Evolutionary conservation across 176 grass and related monocot genomes (phyloP).

Genomic region (Oryza glumipatula): DNA sequence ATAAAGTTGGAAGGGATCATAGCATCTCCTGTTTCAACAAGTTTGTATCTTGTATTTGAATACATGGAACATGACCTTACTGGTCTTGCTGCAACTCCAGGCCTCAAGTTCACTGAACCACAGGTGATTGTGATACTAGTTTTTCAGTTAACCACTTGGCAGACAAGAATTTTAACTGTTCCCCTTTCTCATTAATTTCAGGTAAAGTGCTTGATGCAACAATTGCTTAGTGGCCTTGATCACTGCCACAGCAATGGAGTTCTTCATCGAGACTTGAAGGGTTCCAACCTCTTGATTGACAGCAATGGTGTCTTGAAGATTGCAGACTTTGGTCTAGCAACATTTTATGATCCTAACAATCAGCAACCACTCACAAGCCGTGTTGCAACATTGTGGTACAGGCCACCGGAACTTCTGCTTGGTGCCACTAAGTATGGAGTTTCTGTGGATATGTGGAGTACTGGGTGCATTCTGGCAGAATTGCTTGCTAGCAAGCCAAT

Average conservation of each 20-base stretch:
- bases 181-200: conserved; percentile 46
- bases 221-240: conserved; percentile 79
- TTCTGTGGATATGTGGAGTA: conserved; percentile 90
- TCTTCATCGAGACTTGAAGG: conserved; percentile 88
- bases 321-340: conserved; percentile 87
- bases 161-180: conserved; percentile 34
- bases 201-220: conserved; percentile 81
- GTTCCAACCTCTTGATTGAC: conserved; percentile 82
- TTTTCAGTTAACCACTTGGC: conserved; percentile 24
- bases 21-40: conserved; percentile 60
- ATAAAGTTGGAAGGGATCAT: conserved; percentile 86
- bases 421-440: conserved; percentile 76
- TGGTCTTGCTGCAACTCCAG: conserved; percentile 72
- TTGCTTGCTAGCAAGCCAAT: conserved; percentile 77
- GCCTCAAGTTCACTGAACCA: conserved; percentile 80
- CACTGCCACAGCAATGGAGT: conserved; percentile 80
- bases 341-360: conserved; percentile 61
- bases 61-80: conserved; percentile 96
- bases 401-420: conserved; percentile 84
- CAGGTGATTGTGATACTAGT: conserved; percentile 50
- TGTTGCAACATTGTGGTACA: conserved; percentile 93
- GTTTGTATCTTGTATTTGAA: conserved; percentile 79
- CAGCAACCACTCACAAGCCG: conserved; percentile 74
- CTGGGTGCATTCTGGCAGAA: conserved; percentile 88
- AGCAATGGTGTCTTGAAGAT: conserved; percentile 73